A percentile compares a stretch with the other conserved stretches of the same genome.
phyloP scores from a whole-genome alignment of 2,329 filamentous ascomycete species.

The Arthrobotrys sinensis region DNA sequence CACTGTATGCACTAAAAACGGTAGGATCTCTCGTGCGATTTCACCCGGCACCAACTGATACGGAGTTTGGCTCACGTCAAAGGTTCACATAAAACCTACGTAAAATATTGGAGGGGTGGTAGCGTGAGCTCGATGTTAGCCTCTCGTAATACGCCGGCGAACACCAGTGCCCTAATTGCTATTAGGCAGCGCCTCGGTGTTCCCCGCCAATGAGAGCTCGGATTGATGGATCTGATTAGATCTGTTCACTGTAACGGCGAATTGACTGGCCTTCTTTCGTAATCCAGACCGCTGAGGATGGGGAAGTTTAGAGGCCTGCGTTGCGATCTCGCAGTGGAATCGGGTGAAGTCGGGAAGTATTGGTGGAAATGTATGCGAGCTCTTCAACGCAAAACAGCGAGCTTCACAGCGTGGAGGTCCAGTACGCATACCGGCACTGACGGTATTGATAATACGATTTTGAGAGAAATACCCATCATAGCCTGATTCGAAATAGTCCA shows the following conservation, averaged over 20 bases:
- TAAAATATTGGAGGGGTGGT: conserved; percentile 38
- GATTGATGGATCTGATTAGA: conserved; percentile 59
- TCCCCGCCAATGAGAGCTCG: conserved; percentile 35
- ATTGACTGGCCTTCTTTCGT: conserved; percentile 15
- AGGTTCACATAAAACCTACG: conserved; percentile 56
- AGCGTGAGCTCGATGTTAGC: conserved; percentile 23
- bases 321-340: conserved; percentile 43
- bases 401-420: conserved; percentile 37
- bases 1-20: conserved; percentile 28
- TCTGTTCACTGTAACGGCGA: conserved; percentile 38
- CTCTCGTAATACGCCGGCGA: conserved; percentile 57
- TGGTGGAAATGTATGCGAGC: conserved; percentile 19
- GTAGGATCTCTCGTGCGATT: conserved; percentile 53
- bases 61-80: conserved; percentile 41
- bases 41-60: conserved; percentile 30
- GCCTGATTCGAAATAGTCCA: conserved; percentile 11
- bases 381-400: conserved; percentile 41
- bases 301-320: conserved; percentile 3
- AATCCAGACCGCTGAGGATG: conserved; percentile 22
- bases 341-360: conserved; percentile 54
- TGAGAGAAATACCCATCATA: conserved; percentile 15
- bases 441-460: conserved; percentile 23
- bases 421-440: background rate
- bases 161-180: conserved; percentile 15
- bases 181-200: conserved; percentile 28